Evolutionary conservation across 495 filamentous ascomycete genomes (phyloP).

Genomic region (Neurospora africana): DNA sequence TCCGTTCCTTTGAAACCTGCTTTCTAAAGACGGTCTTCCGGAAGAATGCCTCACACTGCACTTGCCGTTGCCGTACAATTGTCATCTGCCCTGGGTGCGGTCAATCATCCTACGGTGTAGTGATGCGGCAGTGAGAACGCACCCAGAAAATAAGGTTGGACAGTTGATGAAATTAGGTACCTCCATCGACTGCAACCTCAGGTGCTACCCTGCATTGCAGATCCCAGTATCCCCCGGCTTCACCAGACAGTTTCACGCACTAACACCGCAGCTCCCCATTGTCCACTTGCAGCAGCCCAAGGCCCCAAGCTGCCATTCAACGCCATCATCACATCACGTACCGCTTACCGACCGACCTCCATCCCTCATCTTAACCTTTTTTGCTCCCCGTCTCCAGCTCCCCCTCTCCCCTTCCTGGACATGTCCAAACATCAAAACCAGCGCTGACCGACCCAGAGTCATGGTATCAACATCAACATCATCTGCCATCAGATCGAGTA

Average conservation of each 20-base stretch:
- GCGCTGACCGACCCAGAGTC: neutral
- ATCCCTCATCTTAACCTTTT: neutral
- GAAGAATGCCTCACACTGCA: neutral
- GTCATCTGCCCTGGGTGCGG: neutral
- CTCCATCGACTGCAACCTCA: neutral
- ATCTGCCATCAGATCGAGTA: neutral
- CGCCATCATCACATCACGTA: neutral
- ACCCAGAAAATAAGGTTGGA: neutral
- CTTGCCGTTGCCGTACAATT: neutral
- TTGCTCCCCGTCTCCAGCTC: neutral
- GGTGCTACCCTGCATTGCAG: neutral
- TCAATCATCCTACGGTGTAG: neutral
- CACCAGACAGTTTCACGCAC: neutral
- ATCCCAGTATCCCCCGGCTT: neutral
- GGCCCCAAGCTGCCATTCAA: neutral
- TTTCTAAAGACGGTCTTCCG: neutral
- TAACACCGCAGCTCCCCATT: neutral
- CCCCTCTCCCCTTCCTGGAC: neutral
- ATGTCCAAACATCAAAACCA: neutral
- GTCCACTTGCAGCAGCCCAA: neutral
- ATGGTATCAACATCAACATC: neutral
- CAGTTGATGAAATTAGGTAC: neutral
- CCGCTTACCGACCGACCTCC: neutral
- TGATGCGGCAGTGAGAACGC: neutral
- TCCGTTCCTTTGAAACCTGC: neutral